Evolutionary conservation across 1,284 basidiomycete genomes (phyloP).

Genomic region (Naganishia albida): DNA sequence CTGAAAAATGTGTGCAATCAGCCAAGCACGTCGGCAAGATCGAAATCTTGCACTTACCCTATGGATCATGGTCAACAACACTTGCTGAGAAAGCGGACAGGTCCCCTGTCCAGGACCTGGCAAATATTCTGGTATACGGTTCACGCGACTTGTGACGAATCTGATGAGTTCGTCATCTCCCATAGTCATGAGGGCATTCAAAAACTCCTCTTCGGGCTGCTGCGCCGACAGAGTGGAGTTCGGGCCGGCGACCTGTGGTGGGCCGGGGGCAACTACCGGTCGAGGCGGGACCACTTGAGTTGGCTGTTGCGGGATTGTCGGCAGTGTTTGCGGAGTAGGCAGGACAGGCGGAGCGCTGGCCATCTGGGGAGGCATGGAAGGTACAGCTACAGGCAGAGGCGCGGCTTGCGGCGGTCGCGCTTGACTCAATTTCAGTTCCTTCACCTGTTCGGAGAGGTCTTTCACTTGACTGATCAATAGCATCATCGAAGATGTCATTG

Average conservation of each 20-base stretch:
- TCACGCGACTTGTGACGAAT: constrained; percentile 20
- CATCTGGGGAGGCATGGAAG: constrained; percentile 3
- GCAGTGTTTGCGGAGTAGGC: constrained; percentile 9
- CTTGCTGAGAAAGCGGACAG: constrained; percentile 32
- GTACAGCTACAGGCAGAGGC: neutral
- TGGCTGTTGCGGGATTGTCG: constrained; percentile 4
- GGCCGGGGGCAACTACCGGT: neutral
- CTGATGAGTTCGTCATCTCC: constrained; percentile 23
- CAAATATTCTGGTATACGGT: constrained; percentile 17
- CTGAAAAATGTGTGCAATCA: neutral
- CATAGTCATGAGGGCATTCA: constrained; percentile 28
- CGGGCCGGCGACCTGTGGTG: too few relatives aligned
- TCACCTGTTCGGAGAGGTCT: constrained; percentile 19
- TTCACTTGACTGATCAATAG: constrained; percentile 14
- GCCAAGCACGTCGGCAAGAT: neutral
- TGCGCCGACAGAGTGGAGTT: neutral
- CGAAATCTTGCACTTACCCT: constrained; percentile 22
- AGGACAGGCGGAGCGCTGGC: neutral
- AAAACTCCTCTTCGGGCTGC: constrained; percentile 27
- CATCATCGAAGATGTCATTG: constrained; percentile 20
- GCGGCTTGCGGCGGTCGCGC: neutral
- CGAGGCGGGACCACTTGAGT: neutral
- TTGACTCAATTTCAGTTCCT: constrained; percentile 12
- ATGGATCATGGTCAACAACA: constrained; percentile 33
- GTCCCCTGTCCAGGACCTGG: constrained; percentile 24